These are phyloP conservation scores for Phytophthora palmivora DNA, from an alignment of 352 stramenopile genomes.

Conservation along the genomic window DNA sequence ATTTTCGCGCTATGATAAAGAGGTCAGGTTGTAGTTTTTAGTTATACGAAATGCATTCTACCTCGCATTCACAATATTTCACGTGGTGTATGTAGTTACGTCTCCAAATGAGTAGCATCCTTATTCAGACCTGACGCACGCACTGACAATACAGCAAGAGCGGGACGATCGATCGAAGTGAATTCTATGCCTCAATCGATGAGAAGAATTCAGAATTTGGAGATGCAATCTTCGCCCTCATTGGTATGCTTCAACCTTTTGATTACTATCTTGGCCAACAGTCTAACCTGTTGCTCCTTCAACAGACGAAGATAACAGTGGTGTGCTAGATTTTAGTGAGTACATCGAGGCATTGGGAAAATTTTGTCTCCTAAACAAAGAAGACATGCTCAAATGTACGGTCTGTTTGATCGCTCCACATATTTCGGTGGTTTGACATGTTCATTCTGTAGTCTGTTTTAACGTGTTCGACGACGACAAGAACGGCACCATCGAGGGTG, in stretches of 20 bases:
- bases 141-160: constrained; percentile 49
- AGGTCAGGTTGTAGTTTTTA: constrained; percentile 36
- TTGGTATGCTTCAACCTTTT: constrained; percentile 39
- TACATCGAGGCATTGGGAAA: constrained; percentile 82
- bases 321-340: constrained; percentile 75
- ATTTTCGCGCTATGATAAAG: constrained; percentile 73
- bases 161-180: constrained; percentile 68
- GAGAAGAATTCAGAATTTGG: constrained; percentile 77
- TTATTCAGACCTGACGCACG: constrained; percentile 1
- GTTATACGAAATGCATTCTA: neutral
- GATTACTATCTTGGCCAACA: neutral
- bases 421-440: neutral
- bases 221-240: constrained; percentile 77
- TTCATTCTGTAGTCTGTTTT: constrained; percentile 63
- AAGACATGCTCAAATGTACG: constrained; percentile 79
- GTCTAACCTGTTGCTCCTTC: neutral
- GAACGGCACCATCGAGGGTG: constrained; percentile 76
- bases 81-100: neutral
- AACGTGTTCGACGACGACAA: constrained; percentile 79
- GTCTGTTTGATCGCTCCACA: too few species aligned
- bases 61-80: neutral
- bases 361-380: constrained; percentile 76
- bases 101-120: too few species aligned
- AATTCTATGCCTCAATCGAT: constrained; percentile 76
- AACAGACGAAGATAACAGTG: constrained; percentile 73